Evolutionary conservation across 257 asterid genomes (phyloP), one percentile per base, ranked within the genome.

Genomic region (Avicennia marina): DNA sequence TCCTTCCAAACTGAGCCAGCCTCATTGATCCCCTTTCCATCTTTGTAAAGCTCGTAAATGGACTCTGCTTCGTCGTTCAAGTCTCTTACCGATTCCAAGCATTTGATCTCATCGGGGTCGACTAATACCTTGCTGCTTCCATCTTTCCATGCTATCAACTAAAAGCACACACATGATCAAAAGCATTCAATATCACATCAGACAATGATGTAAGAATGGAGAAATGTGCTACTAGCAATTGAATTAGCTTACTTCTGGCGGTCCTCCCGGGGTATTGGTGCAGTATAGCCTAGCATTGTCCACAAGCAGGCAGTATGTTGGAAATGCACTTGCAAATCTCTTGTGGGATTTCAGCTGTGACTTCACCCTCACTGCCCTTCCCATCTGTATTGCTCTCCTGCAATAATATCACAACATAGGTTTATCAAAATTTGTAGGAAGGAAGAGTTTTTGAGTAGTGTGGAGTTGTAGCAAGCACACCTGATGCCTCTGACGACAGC

Each of bases 141-240:
- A 60, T 82, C 95, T 72, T 89, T 91, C 98, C 98, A 88, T 46
- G 94, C 97, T 58, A 88, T 91, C 77, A 91, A 61, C 98, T 91
- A 74, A 68, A 60, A 21, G 18, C 31, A 36, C 5, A 52, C 45
- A 46, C 2, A 20, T 2, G 29, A 12, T 1, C 15, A 9, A 31
- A 0, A 17, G 11, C 1, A 15, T 20, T 29, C 3, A 29, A 29
- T 29, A 7, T 29, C 3, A 29, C 34, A 29, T 1, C 34, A 29
- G 4, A 29, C 8, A 29, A 4, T 29, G 7, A 29, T 29, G 34
- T 8, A 29, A 4, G 4, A 4, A 29, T 4, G 34, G 7, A 8
- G 4, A 4, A 29, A 29, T 2, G 34, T 4, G 34, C 8, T 29
- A 29, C 4, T 4, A 29, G 3, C 3, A 7, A 29, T 29, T 29